Conservation (phyloP, 768 basidiomycete genomes). For the Pulveroboletus sp. region DNA sequence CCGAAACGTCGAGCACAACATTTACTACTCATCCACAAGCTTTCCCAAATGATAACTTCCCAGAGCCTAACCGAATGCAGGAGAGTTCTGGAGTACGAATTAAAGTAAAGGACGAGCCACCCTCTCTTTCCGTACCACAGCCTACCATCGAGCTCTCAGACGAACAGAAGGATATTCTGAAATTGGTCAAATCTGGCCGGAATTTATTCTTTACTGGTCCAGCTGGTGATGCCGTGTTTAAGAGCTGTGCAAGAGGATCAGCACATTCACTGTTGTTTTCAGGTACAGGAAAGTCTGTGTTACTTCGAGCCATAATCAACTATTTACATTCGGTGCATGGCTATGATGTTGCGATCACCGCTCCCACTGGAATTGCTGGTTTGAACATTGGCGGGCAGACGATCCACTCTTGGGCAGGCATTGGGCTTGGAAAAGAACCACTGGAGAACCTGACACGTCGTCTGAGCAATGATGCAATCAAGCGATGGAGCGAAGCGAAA, state of each 20-base stretch:
- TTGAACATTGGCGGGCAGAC: constrained; percentile 69
- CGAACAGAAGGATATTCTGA: constrained; percentile 41
- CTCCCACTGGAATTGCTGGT: constrained; percentile 62
- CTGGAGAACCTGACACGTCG: constrained; percentile 38
- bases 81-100: neutral
- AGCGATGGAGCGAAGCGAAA: constrained; percentile 47
- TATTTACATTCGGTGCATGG: constrained; percentile 31
- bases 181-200: constrained; percentile 45
- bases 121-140: neutral
- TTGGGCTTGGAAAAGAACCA: constrained; percentile 53
- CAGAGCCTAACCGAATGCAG: neutral
- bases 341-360: constrained; percentile 51
- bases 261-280: neutral
- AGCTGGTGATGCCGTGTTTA: constrained; percentile 44
- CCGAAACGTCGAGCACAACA: neutral
- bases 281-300: constrained; percentile 71
- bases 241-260: neutral
- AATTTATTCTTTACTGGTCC: constrained; percentile 75
- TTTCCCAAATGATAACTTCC: neutral
- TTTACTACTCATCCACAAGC: neutral
- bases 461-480: constrained; percentile 24
- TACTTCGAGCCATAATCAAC: constrained; percentile 57
- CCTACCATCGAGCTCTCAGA: constrained; percentile 26
- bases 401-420: constrained; percentile 63
- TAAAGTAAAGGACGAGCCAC: neutral